phyloP scores from a whole-genome alignment of 148 eudicot genomes.

The Arbutus unedo region DNA sequence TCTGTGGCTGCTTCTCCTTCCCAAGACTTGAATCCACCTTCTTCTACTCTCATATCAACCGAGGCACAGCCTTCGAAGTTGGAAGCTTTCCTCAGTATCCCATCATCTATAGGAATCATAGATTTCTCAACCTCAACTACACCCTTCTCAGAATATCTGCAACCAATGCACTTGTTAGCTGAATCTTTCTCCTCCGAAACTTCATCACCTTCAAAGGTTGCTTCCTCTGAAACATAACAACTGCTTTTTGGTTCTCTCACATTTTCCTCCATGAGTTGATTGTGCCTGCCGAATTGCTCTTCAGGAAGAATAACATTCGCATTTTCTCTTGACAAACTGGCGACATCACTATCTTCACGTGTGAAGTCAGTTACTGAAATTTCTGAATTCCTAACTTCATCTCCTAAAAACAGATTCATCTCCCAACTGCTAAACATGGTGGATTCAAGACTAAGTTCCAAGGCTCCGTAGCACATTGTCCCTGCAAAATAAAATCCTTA shows the following conservation, averaged over 20 bases:
- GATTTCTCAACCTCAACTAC: neutral
- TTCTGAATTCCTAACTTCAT: constrained; percentile 12
- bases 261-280: constrained; percentile 9
- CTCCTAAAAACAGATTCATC: constrained; percentile 20
- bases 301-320: neutral
- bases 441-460: constrained; percentile 15
- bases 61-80: neutral
- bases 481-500: constrained; percentile 2
- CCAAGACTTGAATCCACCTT: neutral
- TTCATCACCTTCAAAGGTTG: neutral
- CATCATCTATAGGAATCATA: too few species aligned
- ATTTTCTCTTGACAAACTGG: constrained; percentile 5
- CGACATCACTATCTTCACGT: neutral
- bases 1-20: neutral
- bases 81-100: neutral
- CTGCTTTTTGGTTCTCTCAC: neutral
- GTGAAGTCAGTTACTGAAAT: neutral
- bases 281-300: neutral
- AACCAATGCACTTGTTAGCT: neutral
- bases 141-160: neutral
- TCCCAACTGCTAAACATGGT: constrained; percentile 24
- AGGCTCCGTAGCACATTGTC: constrained; percentile 2
- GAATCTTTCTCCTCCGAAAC: neutral
- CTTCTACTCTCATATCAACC: neutral
- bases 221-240: neutral